Base-by-base conservation (phyloP, 140 eudicot species). In the Cichorium intybus region DNA sequence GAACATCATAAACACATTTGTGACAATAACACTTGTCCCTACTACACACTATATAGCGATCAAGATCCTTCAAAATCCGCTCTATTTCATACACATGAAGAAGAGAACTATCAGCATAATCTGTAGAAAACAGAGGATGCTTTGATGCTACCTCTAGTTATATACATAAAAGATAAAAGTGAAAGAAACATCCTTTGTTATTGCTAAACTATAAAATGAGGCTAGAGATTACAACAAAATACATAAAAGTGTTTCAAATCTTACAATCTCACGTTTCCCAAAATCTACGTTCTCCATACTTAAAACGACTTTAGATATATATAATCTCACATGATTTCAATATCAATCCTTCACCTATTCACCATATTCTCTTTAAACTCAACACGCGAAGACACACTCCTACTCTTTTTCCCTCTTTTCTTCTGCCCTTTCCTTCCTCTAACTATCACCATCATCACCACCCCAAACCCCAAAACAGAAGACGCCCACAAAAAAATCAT, bases 381-480 rank as follows among this genome's bases (percentile, higher is more conserved):
- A 2, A 93, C 14, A 49, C 81, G 54, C 15, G 84, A 70, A 4
- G 82, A 56, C 57, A 86, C 70, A 71, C 79, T 81, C 84, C 85
- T 85, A 61, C 49, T 60, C 82, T 84, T 93, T 73, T 81, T 93
- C 48, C 95, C 84, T 73, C 85, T 75, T 69, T 82, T 83, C 69
- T 80, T 88, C 66, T 77, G 95, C 34, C 92, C 88, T 69, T 70
- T 85, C 15, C 84, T 77, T 7, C 88, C 77, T 28, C 80, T 74
- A 55, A 83, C 63, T 71, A 84, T 46, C 84, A 71, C 73, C 28
- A 50, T 66, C 90, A 88, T 77, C 66, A 83, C 83, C 27, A 28
- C 74, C 43, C 80, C 70, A 73, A 88, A 84, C 18, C 99, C 94
- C 49, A 88, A 45, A 48, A 93, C 77, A 7, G 90, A 83, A 65